Base-by-base conservation (phyloP, 306 rosid genomes). In the Corylus avellana region DNA sequence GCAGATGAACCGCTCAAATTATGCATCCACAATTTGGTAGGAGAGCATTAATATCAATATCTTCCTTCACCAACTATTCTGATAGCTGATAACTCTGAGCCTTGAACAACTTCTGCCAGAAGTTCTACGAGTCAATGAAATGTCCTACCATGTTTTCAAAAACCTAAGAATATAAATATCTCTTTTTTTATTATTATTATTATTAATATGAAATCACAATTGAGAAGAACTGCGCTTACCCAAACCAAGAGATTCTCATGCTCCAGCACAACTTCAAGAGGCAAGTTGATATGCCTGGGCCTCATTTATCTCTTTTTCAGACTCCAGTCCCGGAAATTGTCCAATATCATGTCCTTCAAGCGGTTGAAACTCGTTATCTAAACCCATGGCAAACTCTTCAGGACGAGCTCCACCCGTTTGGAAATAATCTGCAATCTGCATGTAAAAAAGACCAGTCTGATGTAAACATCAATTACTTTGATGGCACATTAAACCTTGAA, bases 371-470 rank as follows among this genome's bases (percentile, higher is more conserved):
- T 92, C 91, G 1, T 86, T 74, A 48, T 87, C 79, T 57, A 92
- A 90, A 50, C 98, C 97, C 59, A 91, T 75, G 7, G 92, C 90
- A 69, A 88, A 91, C 82, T 91, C 91, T 46, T 76, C 93, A 2
- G 86, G 78, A 29, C 62, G 71, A 61, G 76, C 29, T 53, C 83
- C 89, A 1, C 88, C 74, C 39, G 88, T 84, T 62, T 81, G 86
- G 81, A 90, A 88, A 80, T 85, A 92, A 76, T 92, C 93, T 63
- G 97, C 98, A 57, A 94, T 88, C 97, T 94, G 90, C 74, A 78
- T 58, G 20, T 75, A 25, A 25, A 25, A 25, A 66, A 75, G 54
- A 53, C 77, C 78, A 72, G 51, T 44, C 49, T 75, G 51, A 55
- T 72, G 70, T 76, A 57, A 57, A 73, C 32, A 54, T 54, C 8